Conservation (phyloP, 345 rosid species). For the Tarenaya hassleriana region DNA sequence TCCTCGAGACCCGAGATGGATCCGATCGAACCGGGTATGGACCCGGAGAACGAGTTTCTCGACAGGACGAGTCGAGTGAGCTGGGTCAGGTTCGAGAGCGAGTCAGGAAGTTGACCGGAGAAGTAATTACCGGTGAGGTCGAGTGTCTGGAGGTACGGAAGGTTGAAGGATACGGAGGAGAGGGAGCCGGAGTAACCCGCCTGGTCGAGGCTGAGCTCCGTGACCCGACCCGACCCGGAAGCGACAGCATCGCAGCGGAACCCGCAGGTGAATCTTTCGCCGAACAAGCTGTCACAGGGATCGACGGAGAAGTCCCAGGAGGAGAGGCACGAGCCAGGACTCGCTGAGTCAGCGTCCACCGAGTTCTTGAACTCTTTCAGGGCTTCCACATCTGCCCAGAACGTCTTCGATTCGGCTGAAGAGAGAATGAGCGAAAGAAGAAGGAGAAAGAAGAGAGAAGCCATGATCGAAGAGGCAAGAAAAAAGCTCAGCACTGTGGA, state of each 20-base stretch:
- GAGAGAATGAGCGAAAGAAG: slow-evolving; percentile 1
- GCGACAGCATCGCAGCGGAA: slow-evolving; percentile 64
- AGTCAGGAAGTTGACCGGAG: slow-evolving; percentile 48
- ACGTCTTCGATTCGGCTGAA: slow-evolving; percentile 42
- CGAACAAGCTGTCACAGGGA: slow-evolving; percentile 72
- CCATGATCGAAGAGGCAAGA: not conserved
- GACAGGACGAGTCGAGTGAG: slow-evolving; percentile 55
- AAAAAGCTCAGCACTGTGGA: not conserved
- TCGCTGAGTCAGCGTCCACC: slow-evolving; percentile 39
- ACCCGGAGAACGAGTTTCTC: slow-evolving; percentile 56
- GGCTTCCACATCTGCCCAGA: slow-evolving; percentile 46
- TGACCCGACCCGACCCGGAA: slow-evolving; percentile 50
- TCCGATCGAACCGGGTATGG: slow-evolving; percentile 53
- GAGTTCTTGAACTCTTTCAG: slow-evolving; percentile 47
- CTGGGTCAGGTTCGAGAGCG: slow-evolving; percentile 48
- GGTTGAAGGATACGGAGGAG: slow-evolving; percentile 42
- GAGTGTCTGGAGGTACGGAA: slow-evolving; percentile 53
- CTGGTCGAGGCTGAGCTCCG: slow-evolving; percentile 68
- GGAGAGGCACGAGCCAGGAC: slow-evolving; percentile 70
- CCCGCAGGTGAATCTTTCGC: slow-evolving; percentile 77
- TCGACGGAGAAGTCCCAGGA: slow-evolving; percentile 82
- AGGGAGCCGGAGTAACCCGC: slow-evolving; percentile 71
- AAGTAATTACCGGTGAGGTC: slow-evolving; percentile 66
- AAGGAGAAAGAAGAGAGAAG: slow-evolving; percentile 25
- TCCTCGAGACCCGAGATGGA: slow-evolving; percentile 52